Base-by-base conservation (phyloP, 1,284 basidiomycete genomes). In the Fomitopsis schrenkii region DNA sequence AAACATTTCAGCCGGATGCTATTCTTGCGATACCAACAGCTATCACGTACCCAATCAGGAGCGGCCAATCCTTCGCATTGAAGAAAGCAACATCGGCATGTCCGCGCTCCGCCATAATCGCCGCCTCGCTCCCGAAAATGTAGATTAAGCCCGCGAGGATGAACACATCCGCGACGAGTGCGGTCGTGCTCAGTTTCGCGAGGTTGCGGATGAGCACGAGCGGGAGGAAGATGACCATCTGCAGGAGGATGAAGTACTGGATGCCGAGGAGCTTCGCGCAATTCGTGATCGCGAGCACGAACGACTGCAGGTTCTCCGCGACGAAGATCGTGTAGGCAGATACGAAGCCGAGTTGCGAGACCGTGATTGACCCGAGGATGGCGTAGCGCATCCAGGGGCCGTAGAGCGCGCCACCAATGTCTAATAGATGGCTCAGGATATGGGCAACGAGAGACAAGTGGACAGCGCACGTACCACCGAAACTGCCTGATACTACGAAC, bases 251-350 rank as follows among this genome's bases (percentile, higher is more conserved):
- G 70, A 98, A 87, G 70, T 86, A 90, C 64, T 85, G 82, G 45
- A 94, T 86, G 0, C 91, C 83, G 60, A 96, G 79, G 36, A 84
- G 75, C 48, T 80, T 86, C 41, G 81, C 71, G 77, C 96, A 97
- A 61, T 95, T 79, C 5, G 94, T 92, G 38, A 97, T 83, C 15
- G 92, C 94, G 62, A 92, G 76, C 46, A 97, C 83, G 74, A 99
- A 96, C 56, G 95, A 85, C 78, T 86, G 89, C 22, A 98, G 82
- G 72, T 96, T 97, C 76, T 97, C 87, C 1, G 96, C 92, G 33
- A 98, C 95, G 75, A 98, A 99, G 72, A 98, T 98, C 17, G 90
- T 95, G 77, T 98, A 98, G 6, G 95, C 95, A 38, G 86, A 76
- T 42, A 94, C 92, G 72, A 96, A 95, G 36, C 91, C 93, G 52